Evolutionary conservation across 495 filamentous ascomycete species (phyloP).

Genomic region (Neurospora sp.): DNA sequence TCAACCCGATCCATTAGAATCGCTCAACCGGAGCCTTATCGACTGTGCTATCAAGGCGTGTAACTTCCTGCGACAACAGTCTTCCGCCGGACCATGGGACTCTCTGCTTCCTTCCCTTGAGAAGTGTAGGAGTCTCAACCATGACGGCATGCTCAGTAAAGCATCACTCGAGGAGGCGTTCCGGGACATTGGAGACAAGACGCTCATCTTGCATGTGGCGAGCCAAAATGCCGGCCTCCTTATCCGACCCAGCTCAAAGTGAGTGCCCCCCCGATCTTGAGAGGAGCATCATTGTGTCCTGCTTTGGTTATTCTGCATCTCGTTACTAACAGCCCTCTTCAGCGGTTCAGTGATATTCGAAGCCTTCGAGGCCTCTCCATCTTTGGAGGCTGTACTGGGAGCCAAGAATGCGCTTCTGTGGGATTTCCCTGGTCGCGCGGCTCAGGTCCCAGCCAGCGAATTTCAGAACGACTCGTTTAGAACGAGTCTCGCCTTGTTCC

Average conservation of each 20-base stretch:
- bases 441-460: neutral
- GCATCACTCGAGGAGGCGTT: neutral
- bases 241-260: slow-evolving; percentile 31
- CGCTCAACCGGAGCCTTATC: neutral
- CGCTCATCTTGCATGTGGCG: neutral
- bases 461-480: neutral
- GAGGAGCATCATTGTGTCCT: neutral
- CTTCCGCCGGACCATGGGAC: neutral
- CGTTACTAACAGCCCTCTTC: neutral
- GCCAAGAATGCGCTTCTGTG: neutral
- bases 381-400: slow-evolving; percentile 1
- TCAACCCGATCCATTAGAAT: neutral
- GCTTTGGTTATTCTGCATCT: neutral
- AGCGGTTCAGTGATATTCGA: slow-evolving; percentile 1
- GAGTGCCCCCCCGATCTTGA: slow-evolving; percentile 15
- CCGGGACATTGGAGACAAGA: neutral
- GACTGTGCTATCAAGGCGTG: neutral
- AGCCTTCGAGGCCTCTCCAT: slow-evolving; percentile 3
- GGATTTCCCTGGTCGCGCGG: slow-evolving; percentile 1
- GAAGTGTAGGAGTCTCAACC: neutral
- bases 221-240: slow-evolving; percentile 50
- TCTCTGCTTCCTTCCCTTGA: neutral
- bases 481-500: neutral
- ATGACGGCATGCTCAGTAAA: neutral
- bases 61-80: neutral